A percentile compares a stretch with the other conserved stretches of the same genome.
Evolutionary conservation across 345 rosid species (phyloP).

Genomic region (Salix arbutifolia): DNA sequence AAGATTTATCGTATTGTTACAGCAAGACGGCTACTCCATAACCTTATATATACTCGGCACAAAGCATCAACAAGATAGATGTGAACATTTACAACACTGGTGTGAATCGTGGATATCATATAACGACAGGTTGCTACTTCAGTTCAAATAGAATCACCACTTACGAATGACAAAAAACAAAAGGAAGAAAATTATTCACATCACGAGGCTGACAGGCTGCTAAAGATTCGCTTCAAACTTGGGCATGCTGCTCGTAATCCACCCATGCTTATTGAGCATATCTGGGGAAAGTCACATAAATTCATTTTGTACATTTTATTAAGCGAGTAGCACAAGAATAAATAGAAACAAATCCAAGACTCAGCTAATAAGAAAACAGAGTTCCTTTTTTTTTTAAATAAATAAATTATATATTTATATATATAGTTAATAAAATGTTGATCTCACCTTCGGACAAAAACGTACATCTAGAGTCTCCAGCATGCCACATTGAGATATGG

Average conservation of each 20-base stretch:
- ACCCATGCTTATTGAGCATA: conserved; percentile 65
- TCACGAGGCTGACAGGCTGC: conserved; percentile 36
- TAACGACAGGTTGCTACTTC: not conserved
- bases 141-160: not conserved
- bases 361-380: not conserved
- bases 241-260: conserved; percentile 59
- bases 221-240: conserved; percentile 81
- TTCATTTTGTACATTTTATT: not conserved
- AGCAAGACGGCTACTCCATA: not conserved
- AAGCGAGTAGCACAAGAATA: not conserved
- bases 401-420: not conserved
- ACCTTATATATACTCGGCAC: not conserved
- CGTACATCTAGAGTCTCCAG: conserved; percentile 96
- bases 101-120: not conserved
- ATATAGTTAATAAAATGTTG: not conserved
- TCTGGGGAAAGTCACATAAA: conserved; percentile 32
- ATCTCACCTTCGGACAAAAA: conserved; percentile 76
- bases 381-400: not conserved
- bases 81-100: conserved; percentile 6
- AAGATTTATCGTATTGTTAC: not conserved
- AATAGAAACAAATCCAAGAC: not conserved
- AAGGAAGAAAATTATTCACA: not conserved
- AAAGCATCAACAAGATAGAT: not conserved
- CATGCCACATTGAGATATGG: conserved; percentile 67
- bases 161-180: not conserved